Percentiles rank a stretch among this genome's conserved stretches.
phyloP scores from a whole-genome alignment of 305 asterid genomes.

The Ilex paraguariensis region DNA sequence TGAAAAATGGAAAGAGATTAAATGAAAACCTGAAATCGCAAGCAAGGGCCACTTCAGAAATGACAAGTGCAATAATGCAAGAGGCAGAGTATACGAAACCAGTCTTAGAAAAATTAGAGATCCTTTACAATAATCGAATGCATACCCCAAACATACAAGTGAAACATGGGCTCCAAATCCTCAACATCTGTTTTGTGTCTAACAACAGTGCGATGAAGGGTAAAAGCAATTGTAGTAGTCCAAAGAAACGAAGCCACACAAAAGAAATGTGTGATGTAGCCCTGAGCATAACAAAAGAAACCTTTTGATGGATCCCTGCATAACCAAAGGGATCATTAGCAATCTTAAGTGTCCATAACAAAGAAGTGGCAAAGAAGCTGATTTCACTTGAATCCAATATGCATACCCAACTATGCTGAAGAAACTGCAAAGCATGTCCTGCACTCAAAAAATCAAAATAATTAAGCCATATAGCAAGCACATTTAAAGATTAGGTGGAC shows the following conservation, averaged over 20 bases:
- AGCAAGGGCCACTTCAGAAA: too few species aligned
- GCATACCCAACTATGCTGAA: slow-evolving; percentile 91
- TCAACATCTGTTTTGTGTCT: slow-evolving; percentile 97
- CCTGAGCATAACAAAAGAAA: slow-evolving; percentile 94
- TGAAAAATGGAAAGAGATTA: too few species aligned
- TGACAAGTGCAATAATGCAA: not conserved
- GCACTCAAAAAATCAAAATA: slow-evolving; percentile 26
- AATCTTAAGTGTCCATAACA: slow-evolving; percentile 1
- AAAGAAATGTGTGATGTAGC: slow-evolving; percentile 94
- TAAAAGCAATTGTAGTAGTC: slow-evolving; percentile 96
- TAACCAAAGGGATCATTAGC: slow-evolving; percentile 12
- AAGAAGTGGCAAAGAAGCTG: slow-evolving; percentile 9
- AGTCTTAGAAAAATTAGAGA: slow-evolving; percentile 7
- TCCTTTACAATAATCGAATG: slow-evolving; percentile 9
- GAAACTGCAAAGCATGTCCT: slow-evolving; percentile 99
- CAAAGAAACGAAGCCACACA: slow-evolving; percentile 96
- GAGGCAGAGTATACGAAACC: not conserved
- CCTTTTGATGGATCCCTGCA: slow-evolving; percentile 97
- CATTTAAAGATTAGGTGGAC: not conserved
- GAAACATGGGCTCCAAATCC: slow-evolving; percentile 97
- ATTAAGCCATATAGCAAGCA: slow-evolving; percentile 5
- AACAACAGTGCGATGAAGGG: slow-evolving; percentile 96
- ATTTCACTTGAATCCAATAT: slow-evolving; percentile 11
- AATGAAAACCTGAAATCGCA: too few species aligned
- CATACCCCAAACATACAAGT: slow-evolving; percentile 97